Evolutionary conservation across 225 moss, liverwort and hornwort genomes (phyloP), one percentile per base, ranked within the genome.

Genomic region (Pseudisothecium myosuroides): DNA sequence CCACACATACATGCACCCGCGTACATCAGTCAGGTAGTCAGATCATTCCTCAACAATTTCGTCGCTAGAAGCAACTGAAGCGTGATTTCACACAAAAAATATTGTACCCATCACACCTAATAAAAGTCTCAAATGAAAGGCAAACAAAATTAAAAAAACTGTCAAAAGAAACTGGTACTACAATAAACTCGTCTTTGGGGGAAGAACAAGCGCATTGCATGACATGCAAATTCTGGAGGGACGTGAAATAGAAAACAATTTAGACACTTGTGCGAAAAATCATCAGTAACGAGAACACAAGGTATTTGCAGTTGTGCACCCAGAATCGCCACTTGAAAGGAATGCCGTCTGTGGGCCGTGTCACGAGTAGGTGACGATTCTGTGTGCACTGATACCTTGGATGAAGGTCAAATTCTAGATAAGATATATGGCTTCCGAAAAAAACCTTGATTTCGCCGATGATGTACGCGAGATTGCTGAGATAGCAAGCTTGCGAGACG

Each of bases 401-500:
- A 26, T 50, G 28, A 71, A 27, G 22, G 15, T 84, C 41, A 13
- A n/a, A 55, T 50, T 76, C 17, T 54, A 76, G 58, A 66, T 7
- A 74, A 12, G 36, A 37, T 18, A 63, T 37, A 59, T 8, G 34
- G 32, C 10, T 56, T 65, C 71, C 24, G 82, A 52, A 43, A 13
- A 78, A 28, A 58, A 91, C 94, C 90, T 94, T 90, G 81, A 94
- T 91, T 24, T 94, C 91, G 29, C 89, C 79, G 41, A 94, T 93
- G 58, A 91, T 85, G 84, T 94, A 94, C 1, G 94, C 91, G 28
- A 94, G 89, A 54, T 94, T 94, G 59, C 94, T 94, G 60, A 94
- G 94, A 56, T 94, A 90, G 89, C 94, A 94, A 90, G 92, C 92
- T 81, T 91, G 91, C 22, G 91, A 92, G 34, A 93, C 86, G 21